Conservation (phyloP, 1,284 basidiomycete species). For the Ustilago crameri region DNA sequence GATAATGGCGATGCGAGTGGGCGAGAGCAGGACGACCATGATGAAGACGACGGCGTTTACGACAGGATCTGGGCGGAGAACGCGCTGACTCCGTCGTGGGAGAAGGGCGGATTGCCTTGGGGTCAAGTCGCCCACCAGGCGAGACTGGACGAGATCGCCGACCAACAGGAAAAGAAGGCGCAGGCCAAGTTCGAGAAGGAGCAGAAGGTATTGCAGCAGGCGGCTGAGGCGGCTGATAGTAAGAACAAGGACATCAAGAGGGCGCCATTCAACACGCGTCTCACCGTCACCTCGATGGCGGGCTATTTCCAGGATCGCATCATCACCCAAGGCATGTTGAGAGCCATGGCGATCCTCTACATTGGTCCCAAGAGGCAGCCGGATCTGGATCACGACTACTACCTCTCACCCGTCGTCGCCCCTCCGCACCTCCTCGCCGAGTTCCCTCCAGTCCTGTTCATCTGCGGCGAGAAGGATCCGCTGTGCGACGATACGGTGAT, state of each 20-base stretch:
- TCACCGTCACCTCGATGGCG: conserved; percentile 95
- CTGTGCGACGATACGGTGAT: conserved; percentile 80
- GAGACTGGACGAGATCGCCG: conserved; percentile 25
- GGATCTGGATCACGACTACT: conserved; percentile 92
- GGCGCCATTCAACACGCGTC: conserved; percentile 76
- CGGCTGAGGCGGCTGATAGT: conserved; percentile 43
- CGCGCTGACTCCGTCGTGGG: conserved; percentile 38
- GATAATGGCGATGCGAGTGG: conserved; percentile 18
- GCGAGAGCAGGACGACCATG: too few species aligned
- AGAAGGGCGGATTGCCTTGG: conserved; percentile 40
- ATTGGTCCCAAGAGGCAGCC: conserved; percentile 91
- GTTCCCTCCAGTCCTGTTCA: conserved; percentile 86
- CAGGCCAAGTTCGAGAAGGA: conserved; percentile 40
- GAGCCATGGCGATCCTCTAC: conserved; percentile 97
- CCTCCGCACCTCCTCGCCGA: conserved; percentile 84
- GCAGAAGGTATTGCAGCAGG: conserved; percentile 39
- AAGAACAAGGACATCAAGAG: conserved; percentile 38
- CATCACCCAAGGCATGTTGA: conserved; percentile 73
- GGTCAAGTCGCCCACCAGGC: conserved; percentile 39
- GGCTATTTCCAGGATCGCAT: conserved; percentile 71
- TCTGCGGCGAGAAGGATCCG: conserved; percentile 84
- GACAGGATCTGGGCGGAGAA: conserved; percentile 31
- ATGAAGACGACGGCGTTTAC: conserved; percentile 2
- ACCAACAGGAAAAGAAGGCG: conserved; percentile 35
- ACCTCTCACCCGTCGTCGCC: conserved; percentile 90